phyloP scores from a whole-genome alignment of 129 eudicot species.

The Flaveria trinervia region DNA sequence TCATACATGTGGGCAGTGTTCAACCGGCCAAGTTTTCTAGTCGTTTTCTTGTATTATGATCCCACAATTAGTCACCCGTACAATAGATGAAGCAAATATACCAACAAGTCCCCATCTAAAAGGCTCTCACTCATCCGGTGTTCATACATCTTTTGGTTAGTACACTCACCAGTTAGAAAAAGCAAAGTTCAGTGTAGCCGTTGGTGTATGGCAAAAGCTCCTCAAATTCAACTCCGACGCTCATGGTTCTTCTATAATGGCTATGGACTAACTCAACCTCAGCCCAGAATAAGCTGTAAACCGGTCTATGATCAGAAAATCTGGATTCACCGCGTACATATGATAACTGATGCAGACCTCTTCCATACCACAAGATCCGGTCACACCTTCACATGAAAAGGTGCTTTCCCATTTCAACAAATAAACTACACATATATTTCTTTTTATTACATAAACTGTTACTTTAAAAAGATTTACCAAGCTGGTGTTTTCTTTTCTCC shows the following conservation, averaged over 20 bases:
- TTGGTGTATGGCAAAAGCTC: conserved; percentile 87
- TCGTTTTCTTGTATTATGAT: background rate
- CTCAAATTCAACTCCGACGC: conserved; percentile 78
- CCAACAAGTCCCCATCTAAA: background rate
- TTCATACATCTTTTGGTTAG: conserved; percentile 21
- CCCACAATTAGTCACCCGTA: too few species aligned
- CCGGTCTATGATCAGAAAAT: conserved; percentile 92
- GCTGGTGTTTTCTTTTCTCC: conserved; percentile 97
- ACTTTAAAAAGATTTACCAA: conserved; percentile 50
- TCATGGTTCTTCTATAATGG: conserved; percentile 71
- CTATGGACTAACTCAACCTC: conserved; percentile 78
- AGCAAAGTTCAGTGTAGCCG: conserved; percentile 92
- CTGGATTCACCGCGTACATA: conserved; percentile 93
- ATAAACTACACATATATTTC: background rate
- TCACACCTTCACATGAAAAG: conserved; percentile 69
- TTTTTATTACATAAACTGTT: background rate
- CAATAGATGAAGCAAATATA: background rate
- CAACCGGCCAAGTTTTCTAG: background rate
- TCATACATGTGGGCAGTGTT: background rate
- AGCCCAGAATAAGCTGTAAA: conserved; percentile 85
- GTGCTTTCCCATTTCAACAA: background rate
- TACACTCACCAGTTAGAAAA: conserved; percentile 51
- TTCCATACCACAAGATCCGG: conserved; percentile 86
- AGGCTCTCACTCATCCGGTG: background rate
- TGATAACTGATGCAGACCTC: conserved; percentile 86